Conservation (phyloP, 768 basidiomycete genomes). For the Macrolepiota albuminosa region DNA sequence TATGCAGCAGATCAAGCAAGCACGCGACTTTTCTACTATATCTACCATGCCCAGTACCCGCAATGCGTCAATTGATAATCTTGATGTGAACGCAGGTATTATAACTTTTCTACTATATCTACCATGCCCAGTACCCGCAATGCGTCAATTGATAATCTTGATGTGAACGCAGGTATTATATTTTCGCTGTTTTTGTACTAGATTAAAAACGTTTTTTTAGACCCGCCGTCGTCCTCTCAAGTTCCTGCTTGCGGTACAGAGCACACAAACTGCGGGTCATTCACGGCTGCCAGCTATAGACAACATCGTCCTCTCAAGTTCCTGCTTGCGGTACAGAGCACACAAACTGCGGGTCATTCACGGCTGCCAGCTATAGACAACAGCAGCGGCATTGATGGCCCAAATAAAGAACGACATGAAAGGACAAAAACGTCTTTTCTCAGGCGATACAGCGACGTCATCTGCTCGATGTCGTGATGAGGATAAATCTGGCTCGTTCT, state of each 20-base stretch:
- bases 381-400: constrained; percentile 82
- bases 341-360: constrained; percentile 37
- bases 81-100: constrained; percentile 16
- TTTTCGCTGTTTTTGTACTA: not conserved
- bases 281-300: constrained; percentile 67
- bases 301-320: constrained; percentile 34
- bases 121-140: constrained; percentile 45
- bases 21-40: constrained; percentile 73
- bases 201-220: constrained; percentile 1
- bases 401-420: constrained; percentile 81
- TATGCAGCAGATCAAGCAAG: constrained; percentile 77
- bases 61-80: constrained; percentile 15
- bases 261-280: constrained; percentile 30
- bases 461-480: constrained; percentile 32
- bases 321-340: constrained; percentile 27
- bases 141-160: constrained; percentile 11
- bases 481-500: constrained; percentile 20
- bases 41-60: constrained; percentile 53
- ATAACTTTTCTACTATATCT: constrained; percentile 67
- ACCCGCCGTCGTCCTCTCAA: constrained; percentile 26
- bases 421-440: constrained; percentile 67
- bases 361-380: constrained; percentile 65
- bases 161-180: constrained; percentile 17
- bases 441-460: constrained; percentile 57
- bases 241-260: constrained; percentile 31